Conservation (phyloP, 192 early-diverging fungal genomes). For the Backusella circina region DNA sequence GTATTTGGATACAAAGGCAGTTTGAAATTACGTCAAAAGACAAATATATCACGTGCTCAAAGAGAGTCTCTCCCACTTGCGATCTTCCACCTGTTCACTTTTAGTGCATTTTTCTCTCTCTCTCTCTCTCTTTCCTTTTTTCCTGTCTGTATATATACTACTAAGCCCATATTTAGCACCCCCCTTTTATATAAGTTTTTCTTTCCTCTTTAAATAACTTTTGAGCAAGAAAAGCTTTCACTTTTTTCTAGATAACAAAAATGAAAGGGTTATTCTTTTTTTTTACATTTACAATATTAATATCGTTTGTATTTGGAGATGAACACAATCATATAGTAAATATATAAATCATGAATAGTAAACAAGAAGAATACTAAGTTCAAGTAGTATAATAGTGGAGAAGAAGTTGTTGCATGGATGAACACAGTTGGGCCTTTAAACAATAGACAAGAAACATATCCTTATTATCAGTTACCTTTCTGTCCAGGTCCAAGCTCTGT, state of each 20-base stretch:
- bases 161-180: background rate
- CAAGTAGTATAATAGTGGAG: conserved; percentile 50
- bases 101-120: background rate
- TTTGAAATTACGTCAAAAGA: background rate
- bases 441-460: conserved; percentile 77
- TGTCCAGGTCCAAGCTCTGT: conserved; percentile 57
- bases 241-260: background rate
- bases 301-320: conserved; percentile 17
- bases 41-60: background rate
- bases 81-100: background rate
- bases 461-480: conserved; percentile 69
- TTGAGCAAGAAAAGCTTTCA: background rate
- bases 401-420: conserved; percentile 72
- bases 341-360: background rate
- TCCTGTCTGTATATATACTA: background rate
- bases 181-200: background rate
- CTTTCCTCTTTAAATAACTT: background rate
- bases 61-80: background rate
- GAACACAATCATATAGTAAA: conserved; percentile 29
- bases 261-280: background rate
- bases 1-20: no score
- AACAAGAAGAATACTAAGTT: background rate
- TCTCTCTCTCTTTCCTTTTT: background rate
- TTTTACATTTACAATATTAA: background rate
- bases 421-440: conserved; percentile 58